phyloP scores from a whole-genome alignment of 768 basidiomycete species.

The Chalciporus sphaerocephalus region DNA sequence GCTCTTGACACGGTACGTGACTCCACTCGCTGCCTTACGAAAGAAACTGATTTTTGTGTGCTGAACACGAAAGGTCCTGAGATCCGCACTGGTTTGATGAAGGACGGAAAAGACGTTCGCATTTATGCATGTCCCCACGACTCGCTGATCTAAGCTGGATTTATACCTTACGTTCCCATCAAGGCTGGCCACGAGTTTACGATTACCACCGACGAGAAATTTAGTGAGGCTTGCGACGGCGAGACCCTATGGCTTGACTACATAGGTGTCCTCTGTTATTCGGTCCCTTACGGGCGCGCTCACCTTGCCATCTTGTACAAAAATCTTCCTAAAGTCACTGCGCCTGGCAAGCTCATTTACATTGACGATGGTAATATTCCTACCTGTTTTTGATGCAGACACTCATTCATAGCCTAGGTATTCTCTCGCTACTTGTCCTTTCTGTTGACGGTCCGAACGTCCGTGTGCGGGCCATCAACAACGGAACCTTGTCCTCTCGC shows the following conservation, averaged over 20 bases:
- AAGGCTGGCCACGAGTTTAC: slow-evolving; percentile 91
- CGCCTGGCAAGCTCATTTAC: slow-evolving; percentile 96
- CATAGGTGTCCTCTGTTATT: slow-evolving; percentile 43
- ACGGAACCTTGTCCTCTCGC: slow-evolving; percentile 87
- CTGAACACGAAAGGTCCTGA: slow-evolving; percentile 85
- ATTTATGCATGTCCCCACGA: slow-evolving; percentile 7
- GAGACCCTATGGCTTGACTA: slow-evolving; percentile 93
- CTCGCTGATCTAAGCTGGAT: slow-evolving; percentile 3
- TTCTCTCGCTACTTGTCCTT: slow-evolving; percentile 89
- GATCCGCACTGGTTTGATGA: slow-evolving; percentile 95
- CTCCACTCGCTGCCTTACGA: slow-evolving; percentile 1
- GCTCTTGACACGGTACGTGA: slow-evolving; percentile 88
- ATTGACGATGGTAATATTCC: slow-evolving; percentile 79
- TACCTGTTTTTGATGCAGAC: not conserved
- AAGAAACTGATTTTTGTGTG: not conserved
- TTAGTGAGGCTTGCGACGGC: slow-evolving; percentile 74
- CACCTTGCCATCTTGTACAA: slow-evolving; percentile 38
- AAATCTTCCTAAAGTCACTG: slow-evolving; percentile 93
- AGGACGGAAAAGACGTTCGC: slow-evolving; percentile 79
- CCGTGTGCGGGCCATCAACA: slow-evolving; percentile 84
- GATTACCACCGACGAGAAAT: slow-evolving; percentile 79
- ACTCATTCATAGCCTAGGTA: slow-evolving; percentile 38
- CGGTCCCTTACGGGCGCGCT: not conserved
- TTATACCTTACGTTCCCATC: slow-evolving; percentile 61
- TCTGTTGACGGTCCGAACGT: slow-evolving; percentile 80